Evolutionary conservation across 2,329 filamentous ascomycete genomes (phyloP), one percentile per base, ranked within the genome.

Genomic region (Diplodia mutila): DNA sequence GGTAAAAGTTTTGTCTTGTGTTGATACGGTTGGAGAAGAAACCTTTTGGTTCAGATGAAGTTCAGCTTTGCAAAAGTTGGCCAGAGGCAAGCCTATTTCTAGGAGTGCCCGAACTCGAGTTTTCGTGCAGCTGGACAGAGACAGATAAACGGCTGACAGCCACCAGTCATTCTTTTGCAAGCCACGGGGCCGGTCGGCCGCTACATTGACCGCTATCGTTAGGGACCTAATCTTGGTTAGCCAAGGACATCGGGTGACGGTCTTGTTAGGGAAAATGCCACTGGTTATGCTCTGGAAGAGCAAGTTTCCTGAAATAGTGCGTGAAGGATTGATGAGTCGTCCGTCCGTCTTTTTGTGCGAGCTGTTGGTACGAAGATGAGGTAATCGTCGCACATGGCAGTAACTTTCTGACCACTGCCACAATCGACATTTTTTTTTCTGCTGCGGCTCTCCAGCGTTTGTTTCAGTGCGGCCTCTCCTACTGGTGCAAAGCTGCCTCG

Each of bases 321-420:
- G 14, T 27, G 18, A 34, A 39, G 57, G n/a, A 21, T 34, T 23
- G 57, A 49, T 51, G 57, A 61, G 42, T 51, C 42, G 39, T 32
- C 27, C 39, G 14, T n/a, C 23, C 14, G 18, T 0, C 23, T 18
- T n/a, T 29, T 46, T 63, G 59, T 63, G 59, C 59, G 29, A 63
- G 59, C 59, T 51, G 59, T 51, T 51, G 42, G 46, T 63, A 37
- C 46, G 59, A 48, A 61, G 59, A 63, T 63, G 59, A 63, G 59
- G 59, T 63, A 11, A 63, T 63, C n/a, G 59, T 63, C 18, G 59
- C 25, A 63, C 59, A 51, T 29, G n/a, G n/a, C 59, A 49, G 25
- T 23, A n/a, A 16, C 39, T 34, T 46, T 46, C 42, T 21, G 32
- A 16, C n/a, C 25, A 29, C 59, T 34, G 18, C 42, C 57, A 51